Evolutionary conservation across 73 alveolate species (phyloP), one percentile per base, ranked within the genome.

Genomic region (Paraurostyla sp.): DNA sequence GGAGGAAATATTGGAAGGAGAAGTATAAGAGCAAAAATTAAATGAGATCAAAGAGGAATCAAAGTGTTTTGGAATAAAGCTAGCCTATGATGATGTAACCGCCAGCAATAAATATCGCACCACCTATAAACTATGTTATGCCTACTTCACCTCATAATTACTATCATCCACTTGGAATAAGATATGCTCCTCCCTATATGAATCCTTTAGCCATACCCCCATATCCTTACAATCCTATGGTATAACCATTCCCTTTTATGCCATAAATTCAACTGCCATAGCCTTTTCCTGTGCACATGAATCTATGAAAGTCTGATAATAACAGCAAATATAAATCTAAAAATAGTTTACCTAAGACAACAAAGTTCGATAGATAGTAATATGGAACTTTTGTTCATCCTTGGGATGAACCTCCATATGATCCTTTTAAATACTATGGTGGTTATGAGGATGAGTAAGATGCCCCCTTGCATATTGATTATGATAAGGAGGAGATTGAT

Each of bases 381-480:
- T 52, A 52, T 52, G 69, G 69, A 52, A 52, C 69, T 52, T 52
- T 52, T 52, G 33, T 20, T 52, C 69, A 52, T 9, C 69, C 23
- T 52, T 52, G 69, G 69, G 69, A 52, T 6, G 69, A 52, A 52
- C 69, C 69, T 9, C 69, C 69, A 9, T 52, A 52, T 52, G 69
- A 52, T 6, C 69, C 69, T 4, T 52, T 52, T 52, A 52, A 52
- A 20, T 52, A 52, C 33, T 52, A 52, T 20, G 69, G 69, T 13
- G 69, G 69, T 52, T 35, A 52, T 52, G 69, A 52, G 23, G 69
- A 52, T 52, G 69, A 52, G 9, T 25, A 52, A n/a, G 69, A 52
- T 52, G 69, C 69, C 23, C 69, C 69, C 4, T 35, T 52, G 13
- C 35, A 52, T 6, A 52, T 52, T 13, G 69, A 52, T 20, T n/a